phyloP scores from a whole-genome alignment of 768 basidiomycete genomes.

The Daedaleopsis sinensis region DNA sequence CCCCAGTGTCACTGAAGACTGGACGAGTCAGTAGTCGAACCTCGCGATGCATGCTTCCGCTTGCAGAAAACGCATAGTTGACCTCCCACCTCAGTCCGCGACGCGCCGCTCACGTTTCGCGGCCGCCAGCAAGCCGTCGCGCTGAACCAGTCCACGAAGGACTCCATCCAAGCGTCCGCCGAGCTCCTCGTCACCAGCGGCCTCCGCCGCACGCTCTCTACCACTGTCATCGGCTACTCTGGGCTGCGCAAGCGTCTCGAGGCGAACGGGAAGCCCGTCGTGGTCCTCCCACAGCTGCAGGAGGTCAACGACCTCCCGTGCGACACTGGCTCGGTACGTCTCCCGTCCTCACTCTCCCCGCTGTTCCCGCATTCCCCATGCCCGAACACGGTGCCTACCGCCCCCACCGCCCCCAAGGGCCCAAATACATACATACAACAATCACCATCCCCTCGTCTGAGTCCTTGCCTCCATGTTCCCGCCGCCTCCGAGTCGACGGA shows the following conservation, averaged over 20 bases:
- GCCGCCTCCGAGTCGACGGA: not conserved
- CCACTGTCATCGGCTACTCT: constrained; percentile 29
- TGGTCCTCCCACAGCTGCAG: constrained; percentile 31
- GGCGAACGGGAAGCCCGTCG: constrained; percentile 26
- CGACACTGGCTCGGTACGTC: constrained; percentile 31
- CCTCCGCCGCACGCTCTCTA: constrained; percentile 30
- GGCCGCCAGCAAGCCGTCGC: constrained; percentile 29
- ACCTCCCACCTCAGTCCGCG: constrained; percentile 22
- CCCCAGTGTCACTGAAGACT: constrained; percentile 28
- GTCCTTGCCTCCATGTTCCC: too few relatives aligned
- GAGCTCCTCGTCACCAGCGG: constrained; percentile 31
- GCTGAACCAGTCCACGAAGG: constrained; percentile 26
- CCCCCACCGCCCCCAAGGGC: too few relatives aligned
- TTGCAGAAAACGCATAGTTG: not conserved
- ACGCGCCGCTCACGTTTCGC: constrained; percentile 29
- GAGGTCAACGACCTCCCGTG: constrained; percentile 34
- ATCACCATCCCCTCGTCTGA: not conserved
- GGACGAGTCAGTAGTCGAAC: constrained; percentile 20
- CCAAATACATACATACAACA: not conserved
- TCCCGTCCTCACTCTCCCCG: not conserved
- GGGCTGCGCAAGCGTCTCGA: constrained; percentile 27
- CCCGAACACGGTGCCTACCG: too few relatives aligned
- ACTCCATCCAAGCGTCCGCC: constrained; percentile 27
- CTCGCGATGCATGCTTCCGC: too few relatives aligned
- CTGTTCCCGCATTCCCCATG: not conserved